Evolutionary conservation across 2,329 filamentous ascomycete genomes (phyloP).

Genomic region (Helicocarpus griseus): DNA sequence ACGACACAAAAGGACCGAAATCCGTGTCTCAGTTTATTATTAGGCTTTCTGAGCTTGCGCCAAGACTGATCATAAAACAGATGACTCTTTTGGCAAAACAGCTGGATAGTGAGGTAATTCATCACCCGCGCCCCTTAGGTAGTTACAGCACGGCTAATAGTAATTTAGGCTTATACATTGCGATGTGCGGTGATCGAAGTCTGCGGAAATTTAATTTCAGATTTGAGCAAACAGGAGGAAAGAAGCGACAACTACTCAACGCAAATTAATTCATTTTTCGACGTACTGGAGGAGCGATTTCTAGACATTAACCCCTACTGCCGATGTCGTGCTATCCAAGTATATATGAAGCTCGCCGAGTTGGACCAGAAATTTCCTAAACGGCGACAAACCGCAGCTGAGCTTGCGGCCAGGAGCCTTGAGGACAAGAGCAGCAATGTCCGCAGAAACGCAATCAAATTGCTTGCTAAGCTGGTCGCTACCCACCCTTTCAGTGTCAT

Average conservation of each 20-base stretch:
- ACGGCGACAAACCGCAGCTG: conserved; percentile 74
- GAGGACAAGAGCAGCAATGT: conserved; percentile 99
- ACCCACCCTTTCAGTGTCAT: conserved; percentile 91
- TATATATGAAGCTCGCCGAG: conserved; percentile 84
- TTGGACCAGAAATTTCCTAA: conserved; percentile 96
- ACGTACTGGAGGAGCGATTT: conserved; percentile 91
- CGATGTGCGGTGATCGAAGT: conserved; percentile 93
- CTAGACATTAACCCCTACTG: conserved; percentile 96
- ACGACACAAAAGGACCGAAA: conserved; percentile 89
- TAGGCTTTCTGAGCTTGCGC: conserved; percentile 84
- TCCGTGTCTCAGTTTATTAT: conserved; percentile 90
- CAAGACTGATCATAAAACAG: conserved; percentile 89
- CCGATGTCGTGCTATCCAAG: conserved; percentile 81
- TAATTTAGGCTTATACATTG: conserved; percentile 69
- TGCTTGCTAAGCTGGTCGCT: conserved; percentile 77
- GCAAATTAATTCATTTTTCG: conserved; percentile 93
- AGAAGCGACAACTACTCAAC: conserved; percentile 86
- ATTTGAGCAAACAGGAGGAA: conserved; percentile 86
- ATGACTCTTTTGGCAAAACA: conserved; percentile 93
- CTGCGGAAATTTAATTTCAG: conserved; percentile 85
- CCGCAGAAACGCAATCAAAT: conserved; percentile 84
- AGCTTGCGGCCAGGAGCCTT: conserved; percentile 77
- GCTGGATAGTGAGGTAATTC: conserved; percentile 73
- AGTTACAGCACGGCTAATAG: conserved; percentile 9
- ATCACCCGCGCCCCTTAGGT: neutral